phyloP scores from a whole-genome alignment of 192 early-diverging fungal species.

The Gryganskiella cystojenkinii region DNA sequence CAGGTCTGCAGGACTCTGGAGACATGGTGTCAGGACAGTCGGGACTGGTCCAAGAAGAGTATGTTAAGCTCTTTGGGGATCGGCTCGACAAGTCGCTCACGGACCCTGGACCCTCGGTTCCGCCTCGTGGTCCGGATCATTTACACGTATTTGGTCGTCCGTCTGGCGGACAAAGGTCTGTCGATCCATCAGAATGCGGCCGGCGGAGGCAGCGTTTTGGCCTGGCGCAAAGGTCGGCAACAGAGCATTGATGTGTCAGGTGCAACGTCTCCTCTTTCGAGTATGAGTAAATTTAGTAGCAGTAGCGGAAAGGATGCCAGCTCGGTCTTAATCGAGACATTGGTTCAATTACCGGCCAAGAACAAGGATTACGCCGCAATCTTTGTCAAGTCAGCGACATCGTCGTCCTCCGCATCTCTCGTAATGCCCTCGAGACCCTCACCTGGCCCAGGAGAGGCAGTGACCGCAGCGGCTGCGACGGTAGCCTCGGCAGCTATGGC shows the following conservation, averaged over 20 bases:
- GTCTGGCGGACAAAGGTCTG: slow-evolving; percentile 33
- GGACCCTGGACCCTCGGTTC: slow-evolving; percentile 35
- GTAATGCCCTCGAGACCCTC: not conserved
- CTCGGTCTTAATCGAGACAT: slow-evolving; percentile 23
- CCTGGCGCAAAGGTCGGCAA: slow-evolving; percentile 33
- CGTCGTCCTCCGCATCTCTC: not conserved
- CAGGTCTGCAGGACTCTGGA: slow-evolving; percentile 38
- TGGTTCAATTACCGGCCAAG: slow-evolving; percentile 30
- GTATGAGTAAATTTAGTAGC: too few species aligned
- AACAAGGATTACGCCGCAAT: slow-evolving; percentile 44
- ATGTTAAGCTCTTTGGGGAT: slow-evolving; percentile 44
- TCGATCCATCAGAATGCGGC: slow-evolving; percentile 28
- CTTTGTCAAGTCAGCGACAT: not conserved
- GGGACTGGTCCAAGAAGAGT: slow-evolving; percentile 28
- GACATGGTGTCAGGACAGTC: slow-evolving; percentile 32
- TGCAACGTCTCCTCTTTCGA: too few species aligned
- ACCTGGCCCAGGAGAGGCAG: not conserved
- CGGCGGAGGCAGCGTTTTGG: slow-evolving; percentile 13
- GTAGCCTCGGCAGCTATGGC: not conserved
- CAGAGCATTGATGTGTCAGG: not conserved
- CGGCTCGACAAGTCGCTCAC: slow-evolving; percentile 18
- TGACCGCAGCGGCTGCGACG: too few species aligned
- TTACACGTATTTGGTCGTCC: slow-evolving; percentile 39
- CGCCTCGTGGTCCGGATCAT: slow-evolving; percentile 39
- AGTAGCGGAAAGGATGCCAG: slow-evolving; percentile 14